Conservation (phyloP, 2,329 filamentous ascomycete genomes). For the Geosmithia flava region DNA sequence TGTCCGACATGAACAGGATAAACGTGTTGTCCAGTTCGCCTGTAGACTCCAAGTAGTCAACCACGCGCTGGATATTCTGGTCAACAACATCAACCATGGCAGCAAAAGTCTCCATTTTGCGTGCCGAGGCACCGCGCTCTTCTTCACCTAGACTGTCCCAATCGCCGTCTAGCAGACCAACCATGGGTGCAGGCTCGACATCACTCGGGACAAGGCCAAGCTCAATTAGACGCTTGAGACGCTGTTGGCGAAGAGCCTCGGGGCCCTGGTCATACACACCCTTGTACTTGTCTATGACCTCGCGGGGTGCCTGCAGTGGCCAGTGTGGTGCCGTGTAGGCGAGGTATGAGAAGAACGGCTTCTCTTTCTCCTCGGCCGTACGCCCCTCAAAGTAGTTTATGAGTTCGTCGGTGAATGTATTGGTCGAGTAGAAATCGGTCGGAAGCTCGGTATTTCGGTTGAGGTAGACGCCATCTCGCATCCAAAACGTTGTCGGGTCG, state of each 20-base stretch:
- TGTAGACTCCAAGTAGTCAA: constrained; percentile 30
- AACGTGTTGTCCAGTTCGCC: constrained; percentile 41
- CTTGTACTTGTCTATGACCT: constrained; percentile 42
- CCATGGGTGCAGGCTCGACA: constrained; percentile 34
- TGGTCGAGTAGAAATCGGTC: constrained; percentile 38
- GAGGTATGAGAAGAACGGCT: constrained; percentile 46
- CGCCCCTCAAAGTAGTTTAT: constrained; percentile 39
- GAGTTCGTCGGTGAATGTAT: constrained; percentile 39
- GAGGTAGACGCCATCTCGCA: constrained; percentile 22
- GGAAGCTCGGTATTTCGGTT: constrained; percentile 32
- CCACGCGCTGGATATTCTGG: constrained; percentile 32
- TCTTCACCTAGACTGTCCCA: constrained; percentile 34
- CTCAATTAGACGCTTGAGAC: constrained; percentile 41
- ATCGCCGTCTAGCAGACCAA: constrained; percentile 29
- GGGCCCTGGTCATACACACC: constrained; percentile 50
- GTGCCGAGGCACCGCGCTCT: constrained; percentile 5
- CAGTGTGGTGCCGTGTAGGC: constrained; percentile 52
- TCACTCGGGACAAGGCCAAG: constrained; percentile 40
- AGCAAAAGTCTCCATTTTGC: constrained; percentile 28
- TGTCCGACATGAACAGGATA: constrained; percentile 40
- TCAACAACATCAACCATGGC: constrained; percentile 43
- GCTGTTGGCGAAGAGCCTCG: constrained; percentile 37
- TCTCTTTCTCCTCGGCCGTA: constrained; percentile 16
- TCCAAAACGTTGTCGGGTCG: constrained; percentile 14
- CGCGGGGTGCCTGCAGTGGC: constrained; percentile 45